A percentile compares a stretch with the other conserved stretches of the same genome.
These are phyloP conservation scores for Dimocarpus longan DNA, from an alignment of 345 rosid genomes.

Conservation along the genomic window DNA sequence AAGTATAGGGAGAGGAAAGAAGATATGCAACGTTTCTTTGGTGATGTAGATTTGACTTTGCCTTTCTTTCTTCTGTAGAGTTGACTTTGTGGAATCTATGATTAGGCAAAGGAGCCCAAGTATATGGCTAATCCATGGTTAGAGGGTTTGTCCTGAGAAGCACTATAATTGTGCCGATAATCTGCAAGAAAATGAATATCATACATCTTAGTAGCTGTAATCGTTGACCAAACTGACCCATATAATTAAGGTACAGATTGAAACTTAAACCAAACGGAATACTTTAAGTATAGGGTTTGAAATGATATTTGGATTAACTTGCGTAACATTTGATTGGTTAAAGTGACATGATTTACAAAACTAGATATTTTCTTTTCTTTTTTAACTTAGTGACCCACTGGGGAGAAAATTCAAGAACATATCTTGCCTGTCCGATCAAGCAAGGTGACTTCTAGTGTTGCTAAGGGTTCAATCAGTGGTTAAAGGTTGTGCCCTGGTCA, in stretches of 20 bases:
- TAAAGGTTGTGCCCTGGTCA: background rate
- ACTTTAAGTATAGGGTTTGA: background rate
- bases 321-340: too few species aligned
- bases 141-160: background rate
- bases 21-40: background rate
- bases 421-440: too few species aligned
- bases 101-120: background rate
- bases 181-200: background rate
- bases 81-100: background rate
- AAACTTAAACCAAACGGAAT: background rate
- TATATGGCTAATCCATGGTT: background rate
- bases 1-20: background rate
- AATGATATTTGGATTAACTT: too few species aligned
- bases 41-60: background rate
- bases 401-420: too few species aligned
- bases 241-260: background rate
- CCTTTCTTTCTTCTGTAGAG: background rate
- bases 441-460: too few species aligned
- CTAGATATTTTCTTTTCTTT: too few species aligned
- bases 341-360: too few species aligned
- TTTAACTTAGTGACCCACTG: too few species aligned
- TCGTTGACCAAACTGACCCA: background rate
- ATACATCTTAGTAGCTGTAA: background rate
- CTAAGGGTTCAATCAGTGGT: background rate
- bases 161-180: background rate